Evolutionary conservation across 2,329 filamentous ascomycete species (phyloP), one percentile per base, ranked within the genome.

Genomic region (Microcyclosporella mali): DNA sequence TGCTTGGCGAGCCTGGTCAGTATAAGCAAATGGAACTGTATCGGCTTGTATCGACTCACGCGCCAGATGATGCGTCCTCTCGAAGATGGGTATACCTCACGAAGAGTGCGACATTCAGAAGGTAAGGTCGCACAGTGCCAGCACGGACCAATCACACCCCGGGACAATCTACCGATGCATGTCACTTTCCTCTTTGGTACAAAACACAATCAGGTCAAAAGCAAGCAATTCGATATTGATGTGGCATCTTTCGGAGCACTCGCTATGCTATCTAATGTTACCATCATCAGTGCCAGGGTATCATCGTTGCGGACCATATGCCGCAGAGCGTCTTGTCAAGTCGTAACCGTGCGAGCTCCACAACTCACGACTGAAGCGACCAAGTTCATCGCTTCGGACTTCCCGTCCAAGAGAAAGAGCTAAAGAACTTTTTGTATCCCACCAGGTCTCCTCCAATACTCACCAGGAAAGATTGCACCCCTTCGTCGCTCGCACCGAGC

Each of bases 401-500:
- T n/a, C n/a, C n/a, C n/a, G n/a, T n/a, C n/a, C n/a, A 56, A 30
- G 72, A 63, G 45, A 72, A 72, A 4, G 58, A 56, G 25, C 62
- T 64, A 45, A 71, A 71, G 53, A 70, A 72, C 48, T 62, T 67
- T 43, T 65, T 61, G 60, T 69, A 72, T n/a, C 61, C 64, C 41
- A 66, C 62, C 38, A 66, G 58, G 41, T 70, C 69, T 10, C 56
- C 58, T 56, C 64, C 32, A 42, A 84, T 69, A 9, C 68, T 70
- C 51, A 76, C 71, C 34, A 89, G 67, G 56, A 86, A 89, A 32
- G 73, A 71, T 14, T 80, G 73, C 45, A 86, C 79, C 0, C 69
- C 68, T 54, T 81, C 83, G 51, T 77, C 79, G 41, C 79, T 75
- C 17, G 83, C 73, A 0, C 82, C 82, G 52, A 88, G 70, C 34